phyloP scores from a whole-genome alignment of 2,329 filamentous ascomycete genomes.

The Paramyrothecium roridum region DNA sequence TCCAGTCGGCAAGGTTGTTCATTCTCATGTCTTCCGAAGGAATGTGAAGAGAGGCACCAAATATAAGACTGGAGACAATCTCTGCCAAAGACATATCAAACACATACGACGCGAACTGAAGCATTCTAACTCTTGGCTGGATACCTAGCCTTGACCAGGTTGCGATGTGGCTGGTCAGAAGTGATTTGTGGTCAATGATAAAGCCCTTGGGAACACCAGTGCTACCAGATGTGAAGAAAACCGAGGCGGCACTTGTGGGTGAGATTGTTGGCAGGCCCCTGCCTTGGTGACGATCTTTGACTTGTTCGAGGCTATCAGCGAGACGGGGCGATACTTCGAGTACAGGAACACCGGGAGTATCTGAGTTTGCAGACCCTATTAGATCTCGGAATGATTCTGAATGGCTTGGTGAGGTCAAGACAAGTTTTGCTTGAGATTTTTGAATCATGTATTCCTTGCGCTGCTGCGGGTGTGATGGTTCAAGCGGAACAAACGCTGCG shows the following conservation, averaged over 20 bases:
- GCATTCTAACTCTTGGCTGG: background rate
- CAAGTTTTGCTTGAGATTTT: background rate
- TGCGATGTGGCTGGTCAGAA: background rate
- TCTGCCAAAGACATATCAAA: constrained; percentile 4
- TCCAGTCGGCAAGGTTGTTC: background rate
- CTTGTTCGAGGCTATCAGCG: background rate
- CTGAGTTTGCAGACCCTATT: background rate
- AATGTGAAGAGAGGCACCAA: constrained; percentile 5
- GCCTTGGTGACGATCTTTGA: background rate
- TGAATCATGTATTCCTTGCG: background rate
- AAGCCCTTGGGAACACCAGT: constrained; percentile 48
- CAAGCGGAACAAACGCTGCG: background rate
- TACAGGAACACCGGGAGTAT: background rate
- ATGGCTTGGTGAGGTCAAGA: background rate
- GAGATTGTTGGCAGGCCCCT: background rate
- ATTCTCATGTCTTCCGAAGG: background rate
- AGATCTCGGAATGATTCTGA: background rate
- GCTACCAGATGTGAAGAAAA: constrained; percentile 50
- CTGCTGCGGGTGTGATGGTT: background rate
- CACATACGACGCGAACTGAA: background rate
- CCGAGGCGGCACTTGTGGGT: constrained; percentile 12
- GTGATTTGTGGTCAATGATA: constrained; percentile 18
- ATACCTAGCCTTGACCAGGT: background rate
- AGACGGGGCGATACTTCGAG: background rate
- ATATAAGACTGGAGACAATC: constrained; percentile 2